A percentile compares a stretch with the other conserved stretches of the same genome.
These are phyloP conservation scores for Didymella pomorum DNA, from an alignment of 2,329 filamentous ascomycete genomes.

Conservation along the genomic window DNA sequence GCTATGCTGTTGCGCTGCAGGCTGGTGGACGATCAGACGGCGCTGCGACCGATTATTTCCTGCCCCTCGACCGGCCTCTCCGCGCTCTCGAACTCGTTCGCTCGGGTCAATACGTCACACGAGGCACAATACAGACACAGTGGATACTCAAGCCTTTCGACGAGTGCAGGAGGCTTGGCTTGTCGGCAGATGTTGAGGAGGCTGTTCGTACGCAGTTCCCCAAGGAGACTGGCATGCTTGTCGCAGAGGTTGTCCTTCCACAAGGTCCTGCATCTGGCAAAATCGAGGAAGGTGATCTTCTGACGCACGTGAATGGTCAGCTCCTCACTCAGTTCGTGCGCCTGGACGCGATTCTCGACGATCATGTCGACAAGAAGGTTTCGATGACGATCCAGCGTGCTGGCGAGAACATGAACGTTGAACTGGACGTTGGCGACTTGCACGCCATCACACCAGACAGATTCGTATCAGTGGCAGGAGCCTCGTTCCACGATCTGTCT, in stretches of 20 bases:
- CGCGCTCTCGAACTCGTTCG: slow-evolving; percentile 88
- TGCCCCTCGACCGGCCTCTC: slow-evolving; percentile 88
- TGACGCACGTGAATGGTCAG: slow-evolving; percentile 92
- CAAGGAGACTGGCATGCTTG: slow-evolving; percentile 94
- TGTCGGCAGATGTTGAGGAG: slow-evolving; percentile 86
- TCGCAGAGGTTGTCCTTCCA: slow-evolving; percentile 92
- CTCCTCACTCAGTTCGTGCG: slow-evolving; percentile 92
- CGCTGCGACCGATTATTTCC: slow-evolving; percentile 96
- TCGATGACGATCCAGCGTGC: slow-evolving; percentile 86
- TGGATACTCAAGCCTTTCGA: slow-evolving; percentile 98
- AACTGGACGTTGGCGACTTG: slow-evolving; percentile 85
- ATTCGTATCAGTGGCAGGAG: slow-evolving; percentile 92
- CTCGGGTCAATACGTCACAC: slow-evolving; percentile 75
- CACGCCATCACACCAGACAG: slow-evolving; percentile 95
- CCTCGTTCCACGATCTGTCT: slow-evolving; percentile 93
- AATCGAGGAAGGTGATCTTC: slow-evolving; percentile 91
- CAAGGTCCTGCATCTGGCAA: slow-evolving; percentile 86
- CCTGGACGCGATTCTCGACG: slow-evolving; percentile 90
- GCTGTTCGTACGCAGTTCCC: slow-evolving; percentile 84
- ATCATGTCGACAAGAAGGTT: slow-evolving; percentile 80
- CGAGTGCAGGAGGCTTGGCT: slow-evolving; percentile 87
- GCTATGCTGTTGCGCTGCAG: slow-evolving; percentile 89
- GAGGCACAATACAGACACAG: slow-evolving; percentile 97
- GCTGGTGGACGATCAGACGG: slow-evolving; percentile 93
- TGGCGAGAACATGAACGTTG: slow-evolving; percentile 84